These are phyloP conservation scores for Styphnolobium japonicum DNA, from an alignment of 306 rosid genomes.

Conservation along the genomic window DNA sequence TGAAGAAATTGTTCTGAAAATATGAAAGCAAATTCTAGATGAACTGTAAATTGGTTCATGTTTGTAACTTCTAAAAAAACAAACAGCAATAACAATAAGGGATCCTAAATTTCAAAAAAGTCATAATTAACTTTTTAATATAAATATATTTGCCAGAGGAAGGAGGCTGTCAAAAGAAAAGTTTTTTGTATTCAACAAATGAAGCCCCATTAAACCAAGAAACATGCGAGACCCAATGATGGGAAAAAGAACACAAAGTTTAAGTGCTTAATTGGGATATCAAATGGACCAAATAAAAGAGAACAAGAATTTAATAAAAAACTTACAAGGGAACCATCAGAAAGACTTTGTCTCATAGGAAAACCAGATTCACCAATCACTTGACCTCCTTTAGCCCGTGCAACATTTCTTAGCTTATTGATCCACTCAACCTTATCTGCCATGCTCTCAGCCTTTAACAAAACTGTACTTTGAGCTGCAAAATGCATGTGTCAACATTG, in stretches of 20 bases:
- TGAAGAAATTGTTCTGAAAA: slow-evolving; percentile 7
- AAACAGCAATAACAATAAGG: not conserved
- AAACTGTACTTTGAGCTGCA: slow-evolving; percentile 59
- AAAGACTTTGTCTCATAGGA: slow-evolving; percentile 55
- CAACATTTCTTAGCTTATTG: slow-evolving; percentile 45
- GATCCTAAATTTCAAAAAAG: not conserved
- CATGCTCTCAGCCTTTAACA: slow-evolving; percentile 57
- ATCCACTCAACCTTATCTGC: slow-evolving; percentile 62
- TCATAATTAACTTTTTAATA: not conserved
- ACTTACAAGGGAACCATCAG: slow-evolving; percentile 62
- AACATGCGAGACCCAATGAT: not conserved
- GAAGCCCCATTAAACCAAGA: slow-evolving; percentile 1
- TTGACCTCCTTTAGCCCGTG: slow-evolving; percentile 49
- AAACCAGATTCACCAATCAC: slow-evolving; percentile 39
- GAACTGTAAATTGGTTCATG: not conserved
- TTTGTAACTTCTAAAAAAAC: slow-evolving; percentile 5
- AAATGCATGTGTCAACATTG: slow-evolving; percentile 20
- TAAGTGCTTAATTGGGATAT: not conserved
- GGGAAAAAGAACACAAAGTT: not conserved
- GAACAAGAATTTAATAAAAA: not conserved
- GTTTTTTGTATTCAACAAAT: not conserved
- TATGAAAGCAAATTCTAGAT: not conserved
- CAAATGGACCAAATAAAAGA: slow-evolving; percentile 15
- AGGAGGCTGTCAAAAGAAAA: not conserved
- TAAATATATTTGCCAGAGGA: not conserved